Evolutionary conservation across 2,329 filamentous ascomycete genomes (phyloP).

Genomic region (Cercospora beticola): DNA sequence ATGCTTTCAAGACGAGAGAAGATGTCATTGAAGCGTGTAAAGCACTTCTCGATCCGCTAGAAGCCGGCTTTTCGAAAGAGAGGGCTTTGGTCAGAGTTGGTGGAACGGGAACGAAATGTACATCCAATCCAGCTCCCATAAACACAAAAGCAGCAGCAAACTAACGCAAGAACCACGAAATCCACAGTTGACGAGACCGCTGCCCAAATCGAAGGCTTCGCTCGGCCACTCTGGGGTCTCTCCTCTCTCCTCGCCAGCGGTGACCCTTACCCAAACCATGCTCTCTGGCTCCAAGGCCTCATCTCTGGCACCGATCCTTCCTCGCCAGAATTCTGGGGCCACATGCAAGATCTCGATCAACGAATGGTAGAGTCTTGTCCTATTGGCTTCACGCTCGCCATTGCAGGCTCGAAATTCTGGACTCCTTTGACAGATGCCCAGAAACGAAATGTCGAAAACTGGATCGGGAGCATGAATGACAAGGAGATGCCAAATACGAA

Average conservation of each 20-base stretch:
- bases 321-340: constrained; percentile 72
- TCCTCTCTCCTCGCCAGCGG: constrained; percentile 68
- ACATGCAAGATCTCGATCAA: constrained; percentile 73
- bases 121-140: constrained; percentile 1
- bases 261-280: constrained; percentile 61
- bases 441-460: constrained; percentile 65
- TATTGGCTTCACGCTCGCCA: constrained; percentile 70
- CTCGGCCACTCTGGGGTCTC: constrained; percentile 73
- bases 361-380: constrained; percentile 85
- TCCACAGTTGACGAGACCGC: constrained; percentile 65
- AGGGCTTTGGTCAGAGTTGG: constrained; percentile 67
- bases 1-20: constrained; percentile 43
- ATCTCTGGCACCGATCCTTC: constrained; percentile 69
- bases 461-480: constrained; percentile 76
- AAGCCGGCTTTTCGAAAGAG: constrained; percentile 68
- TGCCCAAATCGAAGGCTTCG: constrained; percentile 74
- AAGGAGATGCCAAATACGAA: constrained; percentile 71
- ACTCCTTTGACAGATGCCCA: constrained; percentile 62
- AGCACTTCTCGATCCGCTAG: constrained; percentile 66
- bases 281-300: constrained; percentile 69
- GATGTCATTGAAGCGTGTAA: constrained; percentile 46
- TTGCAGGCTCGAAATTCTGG: constrained; percentile 66
- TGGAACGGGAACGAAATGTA: constrained; percentile 67
- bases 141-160: not conserved
- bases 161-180: not conserved